Conservation (phyloP, 2,329 filamentous ascomycete species). For the Diplodia mutila region DNA sequence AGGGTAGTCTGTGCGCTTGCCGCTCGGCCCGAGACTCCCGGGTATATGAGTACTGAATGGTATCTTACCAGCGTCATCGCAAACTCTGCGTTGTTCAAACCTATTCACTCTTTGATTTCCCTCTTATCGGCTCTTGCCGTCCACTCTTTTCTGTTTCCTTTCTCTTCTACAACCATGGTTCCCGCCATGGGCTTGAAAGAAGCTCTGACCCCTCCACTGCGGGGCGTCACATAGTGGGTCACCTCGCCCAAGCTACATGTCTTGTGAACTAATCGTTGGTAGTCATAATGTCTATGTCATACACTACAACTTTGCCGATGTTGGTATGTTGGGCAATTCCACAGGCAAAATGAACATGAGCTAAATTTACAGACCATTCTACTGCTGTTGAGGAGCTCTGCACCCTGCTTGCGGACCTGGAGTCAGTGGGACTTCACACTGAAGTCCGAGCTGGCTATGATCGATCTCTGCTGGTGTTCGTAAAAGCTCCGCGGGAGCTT, state of each 20-base stretch:
- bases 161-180: background rate
- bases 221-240: slow-evolving; percentile 16
- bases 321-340: slow-evolving; percentile 31
- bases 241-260: background rate
- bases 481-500: slow-evolving; percentile 37
- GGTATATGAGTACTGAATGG: slow-evolving; percentile 9
- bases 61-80: slow-evolving; percentile 1
- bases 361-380: slow-evolving; percentile 28
- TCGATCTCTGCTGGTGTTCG: slow-evolving; percentile 37
- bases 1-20: slow-evolving; percentile 18
- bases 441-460: slow-evolving; percentile 39
- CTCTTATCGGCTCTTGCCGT: slow-evolving; percentile 15
- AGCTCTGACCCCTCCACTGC: background rate
- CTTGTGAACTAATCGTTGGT: background rate
- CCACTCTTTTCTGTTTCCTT: slow-evolving; percentile 4
- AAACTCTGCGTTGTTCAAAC: background rate
- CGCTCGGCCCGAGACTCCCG: slow-evolving; percentile 20
- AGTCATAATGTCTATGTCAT: slow-evolving; percentile 40
- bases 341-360: background rate
- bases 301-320: slow-evolving; percentile 36
- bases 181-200: background rate
- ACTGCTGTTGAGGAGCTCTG: slow-evolving; percentile 33
- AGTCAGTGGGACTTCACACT: slow-evolving; percentile 37
- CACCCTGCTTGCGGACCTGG: slow-evolving; percentile 33
- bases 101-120: slow-evolving; percentile 6